Conservation (phyloP, 441 rosid species). For the California macrophylla region DNA sequence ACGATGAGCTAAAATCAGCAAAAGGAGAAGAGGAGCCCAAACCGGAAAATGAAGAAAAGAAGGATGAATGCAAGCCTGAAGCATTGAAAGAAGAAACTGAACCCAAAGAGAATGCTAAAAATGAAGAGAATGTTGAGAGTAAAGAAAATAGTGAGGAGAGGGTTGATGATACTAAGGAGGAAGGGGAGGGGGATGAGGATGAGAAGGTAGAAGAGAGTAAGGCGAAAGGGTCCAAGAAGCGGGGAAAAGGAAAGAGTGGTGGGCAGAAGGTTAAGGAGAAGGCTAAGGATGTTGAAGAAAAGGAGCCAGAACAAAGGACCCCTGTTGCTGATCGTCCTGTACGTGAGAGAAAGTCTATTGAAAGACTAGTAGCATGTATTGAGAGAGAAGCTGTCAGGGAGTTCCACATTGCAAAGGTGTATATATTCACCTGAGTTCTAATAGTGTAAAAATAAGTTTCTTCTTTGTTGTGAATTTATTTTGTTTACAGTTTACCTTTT, state of each 20-base stretch:
- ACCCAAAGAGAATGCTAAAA: neutral
- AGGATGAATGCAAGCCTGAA: slow-evolving; percentile 7
- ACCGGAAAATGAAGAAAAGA: neutral
- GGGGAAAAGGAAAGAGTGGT: slow-evolving; percentile 34
- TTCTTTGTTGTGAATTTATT: slow-evolving; percentile 1
- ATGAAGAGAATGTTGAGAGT: slow-evolving; percentile 16
- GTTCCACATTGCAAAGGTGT: slow-evolving; percentile 74
- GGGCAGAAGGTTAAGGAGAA: slow-evolving; percentile 36
- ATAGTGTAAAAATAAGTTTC: neutral
- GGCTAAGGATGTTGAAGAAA: slow-evolving; percentile 29
- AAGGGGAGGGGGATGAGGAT: slow-evolving; percentile 12
- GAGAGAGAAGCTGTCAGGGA: slow-evolving; percentile 68
- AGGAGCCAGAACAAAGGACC: slow-evolving; percentile 53
- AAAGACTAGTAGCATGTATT: slow-evolving; percentile 74
- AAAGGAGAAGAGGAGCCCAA: neutral
- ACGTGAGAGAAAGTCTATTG: slow-evolving; percentile 90
- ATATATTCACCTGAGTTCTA: slow-evolving; percentile 13
- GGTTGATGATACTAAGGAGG: slow-evolving; percentile 20
- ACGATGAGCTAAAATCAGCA: neutral
- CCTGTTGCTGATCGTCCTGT: slow-evolving; percentile 75
- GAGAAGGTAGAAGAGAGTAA: slow-evolving; percentile 29
- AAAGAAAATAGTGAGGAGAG: slow-evolving; percentile 23
- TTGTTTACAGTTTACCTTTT: slow-evolving; percentile 19
- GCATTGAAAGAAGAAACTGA: slow-evolving; percentile 1
- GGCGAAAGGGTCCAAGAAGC: slow-evolving; percentile 35